A percentile compares a stretch with the other conserved stretches of the same genome.
Conservation (phyloP, 2,329 filamentous ascomycete species). For the Ascochyta clinopodiicola region DNA sequence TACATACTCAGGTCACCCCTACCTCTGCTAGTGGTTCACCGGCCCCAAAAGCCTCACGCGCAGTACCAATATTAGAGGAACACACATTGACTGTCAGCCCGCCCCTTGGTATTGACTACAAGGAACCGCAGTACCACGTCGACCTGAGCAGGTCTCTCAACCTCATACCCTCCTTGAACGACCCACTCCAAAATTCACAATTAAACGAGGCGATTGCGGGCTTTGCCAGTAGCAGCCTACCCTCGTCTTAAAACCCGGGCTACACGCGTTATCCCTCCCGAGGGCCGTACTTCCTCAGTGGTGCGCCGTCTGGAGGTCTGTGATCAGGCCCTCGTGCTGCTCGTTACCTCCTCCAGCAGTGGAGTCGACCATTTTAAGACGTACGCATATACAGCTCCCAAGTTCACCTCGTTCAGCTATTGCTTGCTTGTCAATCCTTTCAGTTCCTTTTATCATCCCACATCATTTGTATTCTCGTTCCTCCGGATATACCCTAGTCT, state of each 20-base stretch:
- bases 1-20: conserved; percentile 45
- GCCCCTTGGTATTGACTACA: conserved; percentile 24
- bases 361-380: conserved; percentile 35
- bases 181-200: not conserved
- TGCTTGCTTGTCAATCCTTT: conserved; percentile 18
- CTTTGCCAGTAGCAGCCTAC: conserved; percentile 24
- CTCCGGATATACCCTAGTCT: conserved; percentile 16
- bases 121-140: conserved; percentile 24
- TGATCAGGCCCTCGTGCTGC: conserved; percentile 33
- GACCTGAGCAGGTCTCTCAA: not conserved
- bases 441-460: conserved; percentile 2
- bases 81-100: conserved; percentile 13
- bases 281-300: conserved; percentile 31
- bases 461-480: conserved; percentile 3
- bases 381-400: conserved; percentile 43
- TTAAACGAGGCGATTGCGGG: conserved; percentile 11
- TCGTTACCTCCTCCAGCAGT: conserved; percentile 30
- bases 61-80: conserved; percentile 13
- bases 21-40: conserved; percentile 35
- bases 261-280: conserved; percentile 28
- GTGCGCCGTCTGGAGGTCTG: conserved; percentile 25
- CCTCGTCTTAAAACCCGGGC: conserved; percentile 37
- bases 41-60: conserved; percentile 33
- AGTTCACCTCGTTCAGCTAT: conserved; percentile 32
- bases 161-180: not conserved